These are phyloP conservation scores for Penicillium sp. DNA, from an alignment of 2,329 filamentous ascomycete genomes.

Conservation along the genomic window DNA sequence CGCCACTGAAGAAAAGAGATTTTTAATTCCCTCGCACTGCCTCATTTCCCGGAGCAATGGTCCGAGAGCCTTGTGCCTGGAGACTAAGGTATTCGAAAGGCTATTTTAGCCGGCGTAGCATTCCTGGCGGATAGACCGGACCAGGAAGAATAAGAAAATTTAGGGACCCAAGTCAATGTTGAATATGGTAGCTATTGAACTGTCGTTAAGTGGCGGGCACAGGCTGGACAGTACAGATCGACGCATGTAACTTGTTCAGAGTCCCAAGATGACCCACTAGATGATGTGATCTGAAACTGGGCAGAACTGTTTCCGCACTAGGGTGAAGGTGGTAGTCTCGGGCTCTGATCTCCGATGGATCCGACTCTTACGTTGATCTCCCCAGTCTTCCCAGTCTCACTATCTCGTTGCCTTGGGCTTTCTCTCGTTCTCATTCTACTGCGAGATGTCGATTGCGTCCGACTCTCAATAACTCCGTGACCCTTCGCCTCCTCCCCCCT, in stretches of 20 bases:
- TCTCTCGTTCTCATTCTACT: background rate
- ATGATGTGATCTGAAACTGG: background rate
- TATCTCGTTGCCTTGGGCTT: background rate
- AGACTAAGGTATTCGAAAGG: background rate
- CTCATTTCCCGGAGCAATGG: background rate
- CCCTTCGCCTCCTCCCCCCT: background rate
- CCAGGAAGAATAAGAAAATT: background rate
- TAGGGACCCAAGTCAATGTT: background rate
- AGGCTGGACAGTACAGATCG: background rate
- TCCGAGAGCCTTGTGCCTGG: background rate
- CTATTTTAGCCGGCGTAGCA: background rate
- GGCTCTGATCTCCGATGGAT: background rate
- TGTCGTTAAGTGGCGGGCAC: background rate
- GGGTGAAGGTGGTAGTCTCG: background rate
- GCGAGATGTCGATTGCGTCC: background rate
- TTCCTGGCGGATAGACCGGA: background rate
- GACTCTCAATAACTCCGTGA: background rate
- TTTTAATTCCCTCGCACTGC: too few species aligned
- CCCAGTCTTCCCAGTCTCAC: background rate
- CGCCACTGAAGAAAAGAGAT: background rate
- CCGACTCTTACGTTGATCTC: conserved; percentile 1
- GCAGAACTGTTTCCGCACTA: background rate
- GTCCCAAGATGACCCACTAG: background rate
- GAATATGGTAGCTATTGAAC: background rate
- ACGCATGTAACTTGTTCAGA: background rate